Evolutionary conservation across 179 eudicot species (phyloP).

Genomic region (Heliamphora pulchella): DNA sequence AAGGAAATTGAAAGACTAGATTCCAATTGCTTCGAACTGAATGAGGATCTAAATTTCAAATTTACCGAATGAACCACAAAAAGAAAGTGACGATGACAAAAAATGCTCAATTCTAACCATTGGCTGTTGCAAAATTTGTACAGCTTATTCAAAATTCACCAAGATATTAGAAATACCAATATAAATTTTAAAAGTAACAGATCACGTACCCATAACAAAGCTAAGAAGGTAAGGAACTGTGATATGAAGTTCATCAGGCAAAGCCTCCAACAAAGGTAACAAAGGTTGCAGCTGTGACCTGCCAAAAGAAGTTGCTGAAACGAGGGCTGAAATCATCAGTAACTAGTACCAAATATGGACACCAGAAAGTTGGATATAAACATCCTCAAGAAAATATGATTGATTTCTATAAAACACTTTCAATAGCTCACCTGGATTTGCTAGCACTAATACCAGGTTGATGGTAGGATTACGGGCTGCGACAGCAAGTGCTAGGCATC

Average conservation of each 20-base stretch:
- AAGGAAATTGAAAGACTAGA: not conserved
- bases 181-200: not conserved
- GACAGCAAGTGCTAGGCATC: constrained; percentile 72
- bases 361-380: not conserved
- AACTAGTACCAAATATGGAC: not conserved
- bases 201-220: constrained; percentile 30
- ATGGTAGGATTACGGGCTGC: constrained; percentile 71
- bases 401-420: not conserved
- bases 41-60: not conserved
- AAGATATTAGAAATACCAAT: not conserved
- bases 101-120: not conserved
- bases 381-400: not conserved
- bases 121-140: not conserved
- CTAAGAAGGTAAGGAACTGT: constrained; percentile 68
- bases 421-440: constrained; percentile 68
- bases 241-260: constrained; percentile 49
- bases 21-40: not conserved
- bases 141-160: not conserved
- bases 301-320: constrained; percentile 68
- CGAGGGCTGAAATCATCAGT: constrained; percentile 11
- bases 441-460: constrained; percentile 63
- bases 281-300: constrained; percentile 61
- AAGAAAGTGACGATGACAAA: not conserved
- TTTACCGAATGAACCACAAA: not conserved
- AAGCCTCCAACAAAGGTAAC: constrained; percentile 50